Percentiles rank a stretch among this genome's conserved stretches.
Evolutionary conservation across 352 stramenopile genomes (phyloP).

Genomic region (Phytophthora uliginosa): DNA sequence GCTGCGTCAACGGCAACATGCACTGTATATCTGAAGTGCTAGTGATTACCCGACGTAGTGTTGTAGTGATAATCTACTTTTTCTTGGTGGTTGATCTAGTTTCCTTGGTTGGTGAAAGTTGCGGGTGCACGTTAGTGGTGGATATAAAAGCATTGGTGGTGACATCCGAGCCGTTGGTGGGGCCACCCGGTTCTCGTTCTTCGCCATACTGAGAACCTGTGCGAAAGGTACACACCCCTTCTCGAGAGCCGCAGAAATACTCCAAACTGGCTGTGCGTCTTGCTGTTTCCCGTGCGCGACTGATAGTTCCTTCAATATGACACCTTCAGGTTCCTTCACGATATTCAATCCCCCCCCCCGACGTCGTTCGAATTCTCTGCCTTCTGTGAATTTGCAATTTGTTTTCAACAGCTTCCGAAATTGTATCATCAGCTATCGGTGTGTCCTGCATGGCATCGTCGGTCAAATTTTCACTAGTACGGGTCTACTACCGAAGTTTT

Average conservation of each 20-base stretch:
- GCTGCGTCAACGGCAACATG: no score
- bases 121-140: no score
- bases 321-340: neutral
- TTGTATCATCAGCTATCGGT: neutral
- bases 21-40: no score
- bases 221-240: slow-evolving; percentile 49
- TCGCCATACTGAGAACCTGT: slow-evolving; percentile 52
- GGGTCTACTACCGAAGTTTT: neutral
- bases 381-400: neutral
- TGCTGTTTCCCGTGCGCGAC: neutral
- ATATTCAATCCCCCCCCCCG: neutral
- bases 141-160: no score
- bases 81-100: no score
- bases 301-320: neutral
- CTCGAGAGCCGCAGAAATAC: slow-evolving; percentile 14
- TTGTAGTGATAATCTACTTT: no score
- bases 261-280: slow-evolving; percentile 6
- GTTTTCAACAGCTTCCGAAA: neutral
- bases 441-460: neutral
- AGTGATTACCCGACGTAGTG: no score
- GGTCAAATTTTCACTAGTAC: neutral
- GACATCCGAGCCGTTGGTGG: no score
- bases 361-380: neutral
- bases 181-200: neutral
- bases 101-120: no score